Conservation (phyloP, 441 rosid genomes). For the Gossypium davidsonii region DNA sequence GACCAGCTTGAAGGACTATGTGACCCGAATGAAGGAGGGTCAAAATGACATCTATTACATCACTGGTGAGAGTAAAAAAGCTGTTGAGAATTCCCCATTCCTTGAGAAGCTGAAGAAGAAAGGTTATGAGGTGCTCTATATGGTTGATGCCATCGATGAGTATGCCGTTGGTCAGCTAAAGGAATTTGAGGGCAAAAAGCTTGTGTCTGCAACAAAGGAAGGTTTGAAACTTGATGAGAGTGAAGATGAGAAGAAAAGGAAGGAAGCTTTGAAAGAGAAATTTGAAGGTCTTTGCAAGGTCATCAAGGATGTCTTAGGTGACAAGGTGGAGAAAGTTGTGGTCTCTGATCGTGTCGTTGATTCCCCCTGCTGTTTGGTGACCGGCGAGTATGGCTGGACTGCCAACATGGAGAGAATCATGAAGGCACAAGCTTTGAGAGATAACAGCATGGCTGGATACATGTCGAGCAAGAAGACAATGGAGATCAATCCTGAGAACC, state of each 20-base stretch:
- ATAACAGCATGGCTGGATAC: slow-evolving; percentile 57
- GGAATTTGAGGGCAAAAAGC: slow-evolving; percentile 64
- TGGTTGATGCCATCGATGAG: slow-evolving; percentile 69
- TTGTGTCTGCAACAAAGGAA: slow-evolving; percentile 62
- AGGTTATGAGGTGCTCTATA: slow-evolving; percentile 54
- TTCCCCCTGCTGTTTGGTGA: slow-evolving; percentile 62
- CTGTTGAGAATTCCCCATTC: slow-evolving; percentile 71
- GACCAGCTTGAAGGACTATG: slow-evolving; percentile 66
- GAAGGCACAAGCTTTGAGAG: slow-evolving; percentile 68
- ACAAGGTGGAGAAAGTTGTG: slow-evolving; percentile 55
- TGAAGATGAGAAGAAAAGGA: slow-evolving; percentile 58
- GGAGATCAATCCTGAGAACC: slow-evolving; percentile 58
- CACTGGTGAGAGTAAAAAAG: slow-evolving; percentile 69
- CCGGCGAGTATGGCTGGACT: slow-evolving; percentile 58
- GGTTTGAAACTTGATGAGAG: slow-evolving; percentile 54
- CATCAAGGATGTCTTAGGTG: slow-evolving; percentile 61
- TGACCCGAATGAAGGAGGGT: slow-evolving; percentile 72
- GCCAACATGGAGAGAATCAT: slow-evolving; percentile 77
- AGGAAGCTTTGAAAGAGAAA: slow-evolving; percentile 42
- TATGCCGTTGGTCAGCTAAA: slow-evolving; percentile 60
- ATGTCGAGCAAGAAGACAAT: slow-evolving; percentile 64
- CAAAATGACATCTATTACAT: slow-evolving; percentile 59
- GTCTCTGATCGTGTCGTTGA: slow-evolving; percentile 67
- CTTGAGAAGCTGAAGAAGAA: slow-evolving; percentile 64
- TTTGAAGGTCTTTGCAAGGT: slow-evolving; percentile 72